Conservation (phyloP, 768 basidiomycete genomes). For the Coprinopsis sp. region DNA sequence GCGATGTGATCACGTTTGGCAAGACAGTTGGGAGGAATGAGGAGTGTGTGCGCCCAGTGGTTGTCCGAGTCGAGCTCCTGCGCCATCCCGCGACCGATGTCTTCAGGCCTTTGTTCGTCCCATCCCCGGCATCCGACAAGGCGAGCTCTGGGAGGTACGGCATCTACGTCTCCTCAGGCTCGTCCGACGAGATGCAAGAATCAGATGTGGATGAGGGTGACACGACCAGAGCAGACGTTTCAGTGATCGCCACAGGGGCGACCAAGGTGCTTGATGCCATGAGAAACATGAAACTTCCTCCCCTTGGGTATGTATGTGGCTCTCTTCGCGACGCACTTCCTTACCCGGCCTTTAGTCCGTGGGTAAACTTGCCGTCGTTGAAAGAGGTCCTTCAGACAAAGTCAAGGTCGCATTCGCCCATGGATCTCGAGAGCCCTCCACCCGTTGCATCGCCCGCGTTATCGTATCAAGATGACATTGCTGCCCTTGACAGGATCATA, state of each 20-base stretch:
- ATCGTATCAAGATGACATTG: no score
- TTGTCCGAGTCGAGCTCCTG: constrained; percentile 55
- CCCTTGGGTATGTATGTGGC: constrained; percentile 6
- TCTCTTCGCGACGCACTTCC: constrained; percentile 4
- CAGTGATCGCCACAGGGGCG: constrained; percentile 9
- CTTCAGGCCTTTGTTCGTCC: constrained; percentile 27
- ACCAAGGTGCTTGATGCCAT: background rate
- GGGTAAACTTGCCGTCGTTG: constrained; percentile 4
- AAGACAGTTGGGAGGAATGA: constrained; percentile 65
- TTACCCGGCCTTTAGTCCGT: constrained; percentile 3
- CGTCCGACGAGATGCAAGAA: constrained; percentile 41
- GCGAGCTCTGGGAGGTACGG: constrained; percentile 61
- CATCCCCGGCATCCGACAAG: constrained; percentile 20
- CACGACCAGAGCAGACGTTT: constrained; percentile 26
- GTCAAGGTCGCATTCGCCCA: constrained; percentile 43
- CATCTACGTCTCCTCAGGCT: constrained; percentile 42
- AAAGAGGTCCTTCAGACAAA: constrained; percentile 4
- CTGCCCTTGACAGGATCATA: no score
- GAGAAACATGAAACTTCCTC: constrained; percentile 1
- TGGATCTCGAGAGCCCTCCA: constrained; percentile 44
- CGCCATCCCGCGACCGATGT: constrained; percentile 26
- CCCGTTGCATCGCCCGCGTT: no score
- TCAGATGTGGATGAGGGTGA: constrained; percentile 61
- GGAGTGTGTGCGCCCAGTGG: constrained; percentile 58
- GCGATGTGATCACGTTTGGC: constrained; percentile 73